A percentile compares a stretch with the other conserved stretches of the same genome.
Evolutionary conservation across 768 basidiomycete species (phyloP).

Genomic region (Terana coerulea): DNA sequence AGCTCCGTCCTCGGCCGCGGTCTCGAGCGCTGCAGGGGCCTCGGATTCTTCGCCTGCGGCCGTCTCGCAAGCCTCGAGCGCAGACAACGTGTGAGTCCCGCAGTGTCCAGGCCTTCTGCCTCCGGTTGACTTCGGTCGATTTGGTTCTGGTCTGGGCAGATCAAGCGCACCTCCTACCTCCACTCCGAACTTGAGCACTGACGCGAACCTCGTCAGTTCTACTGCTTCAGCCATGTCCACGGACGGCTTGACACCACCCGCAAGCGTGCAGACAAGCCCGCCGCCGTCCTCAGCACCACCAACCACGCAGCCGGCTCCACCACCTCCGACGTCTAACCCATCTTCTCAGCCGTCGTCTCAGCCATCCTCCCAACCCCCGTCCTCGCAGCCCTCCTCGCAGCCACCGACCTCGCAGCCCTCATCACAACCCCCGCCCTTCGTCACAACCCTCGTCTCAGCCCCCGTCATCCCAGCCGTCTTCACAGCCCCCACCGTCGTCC

Average conservation of each 20-base stretch:
- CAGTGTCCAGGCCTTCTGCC: background rate
- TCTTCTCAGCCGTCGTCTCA: slow-evolving; percentile 9
- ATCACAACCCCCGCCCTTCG: slow-evolving; percentile 5
- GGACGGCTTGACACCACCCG: too few species aligned
- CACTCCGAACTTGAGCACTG: background rate
- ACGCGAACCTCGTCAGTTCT: background rate
- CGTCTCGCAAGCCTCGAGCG: background rate
- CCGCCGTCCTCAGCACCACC: slow-evolving; percentile 14
- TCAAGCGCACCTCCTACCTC: background rate
- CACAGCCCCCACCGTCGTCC: slow-evolving; percentile 16
- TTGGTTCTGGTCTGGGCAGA: background rate
- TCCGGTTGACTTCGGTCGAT: slow-evolving; percentile 1
- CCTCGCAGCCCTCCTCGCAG: slow-evolving; percentile 11
- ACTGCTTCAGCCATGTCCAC: background rate
- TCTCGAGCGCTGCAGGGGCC: background rate
- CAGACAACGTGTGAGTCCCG: background rate
- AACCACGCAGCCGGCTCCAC: slow-evolving; percentile 7
- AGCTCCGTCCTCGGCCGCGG: slow-evolving; percentile 6
- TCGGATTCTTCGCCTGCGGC: background rate
- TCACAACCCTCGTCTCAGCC: slow-evolving; percentile 4
- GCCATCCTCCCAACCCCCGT: slow-evolving; percentile 7
- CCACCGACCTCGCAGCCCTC: slow-evolving; percentile 10
- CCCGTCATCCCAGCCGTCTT: slow-evolving; percentile 9
- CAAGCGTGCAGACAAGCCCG: too few species aligned
- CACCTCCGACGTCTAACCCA: slow-evolving; percentile 8